Evolutionary conservation across 805 yeast genomes (phyloP).

Genomic region (Kluyveromyces lactis): DNA sequence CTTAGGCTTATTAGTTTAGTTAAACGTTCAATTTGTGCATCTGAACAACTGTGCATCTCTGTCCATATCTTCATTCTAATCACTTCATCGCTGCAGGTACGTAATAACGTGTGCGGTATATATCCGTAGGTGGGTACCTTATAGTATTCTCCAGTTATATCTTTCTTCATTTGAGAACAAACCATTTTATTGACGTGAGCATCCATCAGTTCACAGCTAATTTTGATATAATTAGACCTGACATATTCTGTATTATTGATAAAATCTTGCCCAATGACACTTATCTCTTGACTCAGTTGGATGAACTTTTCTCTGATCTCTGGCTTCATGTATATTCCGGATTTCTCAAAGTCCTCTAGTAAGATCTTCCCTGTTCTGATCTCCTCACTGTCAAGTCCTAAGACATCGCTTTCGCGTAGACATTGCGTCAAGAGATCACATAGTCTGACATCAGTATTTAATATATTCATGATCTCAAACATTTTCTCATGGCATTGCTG

Average conservation of each 20-base stretch:
- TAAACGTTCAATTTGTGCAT: slow-evolving; percentile 51
- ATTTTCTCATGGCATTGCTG: slow-evolving; percentile 79
- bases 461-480: slow-evolving; percentile 88
- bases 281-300: slow-evolving; percentile 68
- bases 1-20: slow-evolving; percentile 56
- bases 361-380: slow-evolving; percentile 72
- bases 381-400: slow-evolving; percentile 60
- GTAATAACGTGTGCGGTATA: slow-evolving; percentile 55
- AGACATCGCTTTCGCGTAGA: slow-evolving; percentile 31
- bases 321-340: slow-evolving; percentile 78
- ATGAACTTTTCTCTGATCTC: slow-evolving; percentile 63
- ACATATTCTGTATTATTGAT: slow-evolving; percentile 23
- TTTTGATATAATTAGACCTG: slow-evolving; percentile 16
- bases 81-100: slow-evolving; percentile 45
- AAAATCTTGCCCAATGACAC: slow-evolving; percentile 74
- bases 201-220: slow-evolving; percentile 15
- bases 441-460: slow-evolving; percentile 75
- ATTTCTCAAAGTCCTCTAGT: slow-evolving; percentile 76
- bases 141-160: slow-evolving; percentile 33
- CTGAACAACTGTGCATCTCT: slow-evolving; percentile 57
- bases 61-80: slow-evolving; percentile 69
- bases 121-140: slow-evolving; percentile 55
- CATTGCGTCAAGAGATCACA: slow-evolving; percentile 53
- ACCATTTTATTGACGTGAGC: slow-evolving; percentile 13
- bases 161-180: slow-evolving; percentile 26